Percentiles rank a stretch among this genome's conserved stretches.
These are phyloP conservation scores for Pleurotus salmoneostramineus DNA, from an alignment of 768 basidiomycete species.

Conservation along the genomic window DNA sequence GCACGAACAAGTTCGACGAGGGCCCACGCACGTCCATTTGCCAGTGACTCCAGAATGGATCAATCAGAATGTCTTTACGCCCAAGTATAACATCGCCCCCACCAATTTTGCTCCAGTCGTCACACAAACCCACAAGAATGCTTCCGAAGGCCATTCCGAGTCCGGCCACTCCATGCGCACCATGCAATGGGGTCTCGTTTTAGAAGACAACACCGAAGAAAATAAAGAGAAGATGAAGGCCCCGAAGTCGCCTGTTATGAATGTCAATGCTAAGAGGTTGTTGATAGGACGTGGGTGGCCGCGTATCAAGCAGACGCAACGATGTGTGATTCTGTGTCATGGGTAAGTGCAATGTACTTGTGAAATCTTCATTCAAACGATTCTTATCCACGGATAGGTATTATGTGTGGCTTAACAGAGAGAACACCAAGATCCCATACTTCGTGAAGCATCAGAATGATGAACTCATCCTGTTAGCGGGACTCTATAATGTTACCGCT, in stretches of 20 bases:
- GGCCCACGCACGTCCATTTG: too few species aligned
- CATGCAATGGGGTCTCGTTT: slow-evolving; percentile 90
- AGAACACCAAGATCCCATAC: slow-evolving; percentile 74
- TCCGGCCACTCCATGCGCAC: slow-evolving; percentile 45
- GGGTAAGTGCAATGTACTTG: slow-evolving; percentile 17
- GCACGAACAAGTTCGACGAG: too few species aligned
- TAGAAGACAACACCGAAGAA: slow-evolving; percentile 48
- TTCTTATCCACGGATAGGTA: slow-evolving; percentile 45
- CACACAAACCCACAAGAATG: too few species aligned
- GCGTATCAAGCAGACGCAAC: slow-evolving; percentile 71
- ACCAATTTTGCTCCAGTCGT: too few species aligned
- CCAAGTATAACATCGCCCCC: too few species aligned
- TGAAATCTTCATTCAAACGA: background rate
- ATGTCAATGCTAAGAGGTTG: slow-evolving; percentile 76
- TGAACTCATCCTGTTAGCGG: slow-evolving; percentile 80
- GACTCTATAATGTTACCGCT: slow-evolving; percentile 74
- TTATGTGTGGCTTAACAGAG: slow-evolving; percentile 92
- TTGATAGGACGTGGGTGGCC: slow-evolving; percentile 84
- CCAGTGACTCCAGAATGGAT: too few species aligned
- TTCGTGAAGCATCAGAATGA: slow-evolving; percentile 69
- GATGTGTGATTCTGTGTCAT: slow-evolving; percentile 77
- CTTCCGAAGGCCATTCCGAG: too few species aligned
- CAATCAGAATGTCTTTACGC: too few species aligned
- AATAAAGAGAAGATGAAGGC: slow-evolving; percentile 36
- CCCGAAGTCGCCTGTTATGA: slow-evolving; percentile 63